Evolutionary conservation across 306 rosid species (phyloP).

Genomic region (Malus orientalis): DNA sequence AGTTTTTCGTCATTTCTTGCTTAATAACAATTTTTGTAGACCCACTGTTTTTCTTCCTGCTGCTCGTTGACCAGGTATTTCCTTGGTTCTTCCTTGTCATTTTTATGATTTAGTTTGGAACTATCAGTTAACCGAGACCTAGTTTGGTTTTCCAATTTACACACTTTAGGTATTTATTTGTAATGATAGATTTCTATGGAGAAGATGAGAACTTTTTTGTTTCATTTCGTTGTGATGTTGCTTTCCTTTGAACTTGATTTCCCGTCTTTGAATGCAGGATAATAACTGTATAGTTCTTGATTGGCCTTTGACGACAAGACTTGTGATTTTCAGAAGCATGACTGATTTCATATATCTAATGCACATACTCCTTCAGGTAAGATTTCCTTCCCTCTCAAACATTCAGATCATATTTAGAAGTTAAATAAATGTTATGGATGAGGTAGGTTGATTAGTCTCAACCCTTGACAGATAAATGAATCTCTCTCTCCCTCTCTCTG

Average conservation of each 20-base stretch:
- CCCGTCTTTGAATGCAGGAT: constrained; percentile 26
- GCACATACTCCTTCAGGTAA: constrained; percentile 81
- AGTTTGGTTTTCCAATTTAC: not conserved
- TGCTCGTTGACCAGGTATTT: constrained; percentile 39
- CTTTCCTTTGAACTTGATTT: not conserved
- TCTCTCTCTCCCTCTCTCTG: not conserved
- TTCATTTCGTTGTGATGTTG: not conserved
- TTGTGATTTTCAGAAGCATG: constrained; percentile 65
- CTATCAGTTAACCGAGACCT: not conserved
- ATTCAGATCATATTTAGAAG: not conserved
- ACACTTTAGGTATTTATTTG: not conserved
- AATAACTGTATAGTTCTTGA: constrained; percentile 43
- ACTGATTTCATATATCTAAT: constrained; percentile 60
- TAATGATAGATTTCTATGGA: not conserved
- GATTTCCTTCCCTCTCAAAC: not conserved
- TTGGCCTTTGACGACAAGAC: constrained; percentile 26
- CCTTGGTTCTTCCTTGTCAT: constrained; percentile 9
- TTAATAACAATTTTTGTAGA: constrained; percentile 63
- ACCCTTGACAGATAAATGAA: not conserved
- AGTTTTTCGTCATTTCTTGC: constrained; percentile 62
- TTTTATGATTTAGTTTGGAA: not conserved
- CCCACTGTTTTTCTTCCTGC: constrained; percentile 71
- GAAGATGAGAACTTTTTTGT: not conserved
- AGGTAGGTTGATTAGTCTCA: not conserved
- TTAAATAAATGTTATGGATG: not conserved